Evolutionary conservation across 257 asterid species (phyloP), one percentile per base, ranked within the genome.

Genomic region (Striga asiatica): DNA sequence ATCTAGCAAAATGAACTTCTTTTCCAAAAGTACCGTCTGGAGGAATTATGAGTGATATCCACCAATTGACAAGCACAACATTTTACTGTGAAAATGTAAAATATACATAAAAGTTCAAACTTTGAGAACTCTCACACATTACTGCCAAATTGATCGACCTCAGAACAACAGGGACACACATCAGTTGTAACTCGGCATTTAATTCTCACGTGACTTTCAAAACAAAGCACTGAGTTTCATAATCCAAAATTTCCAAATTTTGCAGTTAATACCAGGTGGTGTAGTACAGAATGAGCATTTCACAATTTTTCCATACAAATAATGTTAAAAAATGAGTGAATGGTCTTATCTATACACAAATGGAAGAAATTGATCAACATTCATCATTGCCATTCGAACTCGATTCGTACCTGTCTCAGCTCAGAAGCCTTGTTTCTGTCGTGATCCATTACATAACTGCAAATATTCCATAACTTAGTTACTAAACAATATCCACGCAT

Each of bases 391-490:
- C 7, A 49, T 23, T 38, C 8, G 56, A 48, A 48, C 45, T 28
- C 43, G 57, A 64, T 32, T 16, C 39, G 29, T 11, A 92, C 99
- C 97, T 92, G 94, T 81, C 97, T 81, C 68, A 92, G 78, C 69
- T 82, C 99, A 5, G 81, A 37, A 25, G 94, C 93, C 79, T 84
- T 88, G 64, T 66, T 74, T 73, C 74, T 88, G 71, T 88, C 80
- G 43, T 72, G 93, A 65, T 88, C 97, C 98, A 92, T 92, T 64
- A 92, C 95, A 71, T 75, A 92, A 61, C 97, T 92, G 71, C 70
- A 71, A 38, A 41, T 18, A 52, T 65, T 59, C 57, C 56, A 72
- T 39, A 49, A 41, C 27, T 27, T 13, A 28, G 45, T 58, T 23
- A 43, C 24, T 22, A 8, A 19, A 22, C 41, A n/a, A 49, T 13